Evolutionary conservation across 768 basidiomycete species (phyloP).

Genomic region (Termitomyces sp.): DNA sequence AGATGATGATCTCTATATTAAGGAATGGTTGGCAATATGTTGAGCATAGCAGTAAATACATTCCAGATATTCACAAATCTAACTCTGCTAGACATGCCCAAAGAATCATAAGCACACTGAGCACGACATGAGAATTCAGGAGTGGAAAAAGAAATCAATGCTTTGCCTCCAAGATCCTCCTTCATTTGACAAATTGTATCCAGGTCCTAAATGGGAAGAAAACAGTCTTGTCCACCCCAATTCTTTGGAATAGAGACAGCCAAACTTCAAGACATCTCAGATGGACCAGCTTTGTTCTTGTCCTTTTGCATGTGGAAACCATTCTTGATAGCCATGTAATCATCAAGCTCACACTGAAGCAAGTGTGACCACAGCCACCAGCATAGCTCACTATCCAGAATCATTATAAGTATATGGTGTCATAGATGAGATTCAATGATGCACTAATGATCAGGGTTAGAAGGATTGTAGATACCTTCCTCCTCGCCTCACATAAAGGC

Average conservation of each 20-base stretch:
- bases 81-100: not conserved
- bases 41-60: not conserved
- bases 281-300: constrained; percentile 29
- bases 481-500: constrained; percentile 20
- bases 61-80: not conserved
- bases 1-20: no score
- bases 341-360: constrained; percentile 15
- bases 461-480: constrained; percentile 21
- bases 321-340: constrained; percentile 21
- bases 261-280: constrained; percentile 29
- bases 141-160: constrained; percentile 26
- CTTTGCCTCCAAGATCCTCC: constrained; percentile 26
- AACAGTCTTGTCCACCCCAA: constrained; percentile 25
- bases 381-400: constrained; percentile 1
- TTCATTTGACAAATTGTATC: constrained; percentile 24
- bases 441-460: constrained; percentile 24
- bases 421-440: constrained; percentile 15
- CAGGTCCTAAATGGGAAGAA: constrained; percentile 19
- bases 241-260: constrained; percentile 20
- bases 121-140: constrained; percentile 19
- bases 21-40: not conserved
- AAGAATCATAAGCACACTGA: not conserved
- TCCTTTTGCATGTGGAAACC: constrained; percentile 23
- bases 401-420: no score
- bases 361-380: constrained; percentile 26